Conservation (phyloP, 352 stramenopile genomes). For the Globisporangium yorkense region DNA sequence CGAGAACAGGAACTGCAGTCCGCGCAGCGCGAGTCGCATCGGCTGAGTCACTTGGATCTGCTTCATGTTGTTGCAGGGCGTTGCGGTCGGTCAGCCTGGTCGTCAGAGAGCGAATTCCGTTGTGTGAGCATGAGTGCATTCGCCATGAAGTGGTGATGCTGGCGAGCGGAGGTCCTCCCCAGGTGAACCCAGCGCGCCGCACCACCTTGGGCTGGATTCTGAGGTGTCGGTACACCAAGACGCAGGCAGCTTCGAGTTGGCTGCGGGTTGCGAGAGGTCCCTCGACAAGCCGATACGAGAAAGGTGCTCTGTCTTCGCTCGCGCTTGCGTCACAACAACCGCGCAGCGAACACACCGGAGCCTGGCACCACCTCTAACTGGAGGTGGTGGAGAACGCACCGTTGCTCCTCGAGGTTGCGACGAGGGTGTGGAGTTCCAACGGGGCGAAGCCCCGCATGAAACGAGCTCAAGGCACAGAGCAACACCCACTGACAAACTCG, state of each 20-base stretch:
- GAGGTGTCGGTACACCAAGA: background rate
- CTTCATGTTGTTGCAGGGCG: background rate
- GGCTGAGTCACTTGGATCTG: background rate
- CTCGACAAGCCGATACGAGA: no score
- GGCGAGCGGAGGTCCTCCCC: background rate
- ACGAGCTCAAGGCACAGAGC: background rate
- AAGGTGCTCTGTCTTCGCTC: no score
- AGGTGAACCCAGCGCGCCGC: background rate
- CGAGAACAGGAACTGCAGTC: constrained; percentile 49
- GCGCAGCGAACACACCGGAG: no score
- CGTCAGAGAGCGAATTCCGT: background rate
- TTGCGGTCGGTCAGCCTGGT: background rate
- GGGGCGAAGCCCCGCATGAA: background rate
- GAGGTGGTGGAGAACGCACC: background rate
- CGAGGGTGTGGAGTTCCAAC: background rate
- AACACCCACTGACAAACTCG: background rate
- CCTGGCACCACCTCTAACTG: no score
- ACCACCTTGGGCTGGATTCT: no score
- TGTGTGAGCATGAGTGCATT: background rate
- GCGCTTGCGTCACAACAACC: no score
- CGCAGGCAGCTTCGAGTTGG: background rate
- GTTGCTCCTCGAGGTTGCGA: background rate
- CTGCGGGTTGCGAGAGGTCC: no score
- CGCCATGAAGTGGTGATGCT: background rate
- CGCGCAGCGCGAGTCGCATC: constrained; percentile 26